A percentile compares a stretch with the other conserved stretches of the same genome.
Conservation (phyloP, 768 basidiomycete species). For the Leccinum variicolor region DNA sequence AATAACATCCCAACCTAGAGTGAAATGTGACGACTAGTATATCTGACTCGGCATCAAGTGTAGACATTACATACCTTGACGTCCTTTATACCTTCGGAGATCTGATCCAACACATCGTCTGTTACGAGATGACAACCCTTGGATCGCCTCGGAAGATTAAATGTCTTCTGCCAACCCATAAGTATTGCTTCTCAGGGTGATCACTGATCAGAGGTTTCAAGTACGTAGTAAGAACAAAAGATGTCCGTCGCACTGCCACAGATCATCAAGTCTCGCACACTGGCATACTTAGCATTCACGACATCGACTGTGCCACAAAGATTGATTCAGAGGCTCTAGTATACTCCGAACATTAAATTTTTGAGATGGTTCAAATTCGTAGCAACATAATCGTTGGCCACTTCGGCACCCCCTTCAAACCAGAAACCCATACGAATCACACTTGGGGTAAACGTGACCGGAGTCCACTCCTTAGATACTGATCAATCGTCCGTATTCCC, state of each 20-base stretch:
- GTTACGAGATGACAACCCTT: slow-evolving; percentile 86
- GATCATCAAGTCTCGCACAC: too few species aligned
- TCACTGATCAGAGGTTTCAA: not conserved
- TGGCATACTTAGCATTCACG: too few species aligned
- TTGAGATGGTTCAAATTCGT: not conserved
- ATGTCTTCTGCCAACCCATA: slow-evolving; percentile 93
- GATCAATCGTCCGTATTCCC: slow-evolving; percentile 28
- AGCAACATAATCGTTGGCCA: not conserved
- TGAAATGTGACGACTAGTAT: not conserved
- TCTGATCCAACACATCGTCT: slow-evolving; percentile 63
- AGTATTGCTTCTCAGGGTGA: not conserved
- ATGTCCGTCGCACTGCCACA: not conserved
- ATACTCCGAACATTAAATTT: not conserved
- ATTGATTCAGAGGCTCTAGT: not conserved
- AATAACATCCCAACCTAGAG: slow-evolving; percentile 80
- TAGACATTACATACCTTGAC: slow-evolving; percentile 49
- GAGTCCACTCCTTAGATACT: not conserved
- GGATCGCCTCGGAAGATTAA: slow-evolving; percentile 50
- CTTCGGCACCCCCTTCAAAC: not conserved
- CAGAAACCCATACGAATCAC: not conserved
- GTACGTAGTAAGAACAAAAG: not conserved
- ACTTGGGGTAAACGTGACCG: not conserved
- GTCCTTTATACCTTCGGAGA: slow-evolving; percentile 63
- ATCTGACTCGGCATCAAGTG: not conserved
- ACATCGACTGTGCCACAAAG: too few species aligned